Conservation (phyloP, 108 stramenopile species). For the Discostella stelligeroides region DNA sequence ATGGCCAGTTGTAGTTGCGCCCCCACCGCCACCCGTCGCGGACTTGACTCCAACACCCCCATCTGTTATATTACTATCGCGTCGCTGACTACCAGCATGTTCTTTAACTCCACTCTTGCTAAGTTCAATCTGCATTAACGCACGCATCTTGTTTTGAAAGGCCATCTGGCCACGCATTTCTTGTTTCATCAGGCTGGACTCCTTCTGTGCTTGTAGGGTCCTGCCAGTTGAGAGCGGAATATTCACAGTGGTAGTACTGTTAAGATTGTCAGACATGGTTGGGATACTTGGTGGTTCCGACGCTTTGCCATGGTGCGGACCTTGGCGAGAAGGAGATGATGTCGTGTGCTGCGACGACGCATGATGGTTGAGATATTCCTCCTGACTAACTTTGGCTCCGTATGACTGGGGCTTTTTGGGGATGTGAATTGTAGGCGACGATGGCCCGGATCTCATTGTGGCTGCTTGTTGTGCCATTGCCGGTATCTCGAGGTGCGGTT, state of each 20-base stretch:
- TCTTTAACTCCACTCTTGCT: slow-evolving; percentile 55
- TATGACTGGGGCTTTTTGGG: background rate
- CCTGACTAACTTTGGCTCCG: background rate
- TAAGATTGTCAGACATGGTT: background rate
- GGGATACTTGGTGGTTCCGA: slow-evolving; percentile 7
- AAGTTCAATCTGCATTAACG: slow-evolving; percentile 78
- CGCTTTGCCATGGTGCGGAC: too few relatives aligned
- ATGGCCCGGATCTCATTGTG: background rate
- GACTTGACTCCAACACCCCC: slow-evolving; percentile 6
- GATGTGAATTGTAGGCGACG: too few relatives aligned
- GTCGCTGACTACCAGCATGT: slow-evolving; percentile 9
- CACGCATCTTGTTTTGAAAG: slow-evolving; percentile 85
- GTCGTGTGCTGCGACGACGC: too few relatives aligned
- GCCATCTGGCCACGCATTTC: slow-evolving; percentile 84
- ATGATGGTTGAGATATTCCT: background rate
- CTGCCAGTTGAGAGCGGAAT: slow-evolving; percentile 7
- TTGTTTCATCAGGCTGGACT: slow-evolving; percentile 80
- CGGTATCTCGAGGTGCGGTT: background rate
- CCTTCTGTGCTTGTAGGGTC: slow-evolving; percentile 57
- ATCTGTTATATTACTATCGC: background rate
- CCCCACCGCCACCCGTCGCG: slow-evolving; percentile 1
- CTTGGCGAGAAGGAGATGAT: too few relatives aligned
- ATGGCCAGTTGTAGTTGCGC: background rate
- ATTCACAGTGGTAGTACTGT: background rate
- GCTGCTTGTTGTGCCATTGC: background rate